Percentiles rank a stretch among this genome's conserved stretches.
Conservation (phyloP, 2,329 filamentous ascomycete species). For the Arthroderma sp. region DNA sequence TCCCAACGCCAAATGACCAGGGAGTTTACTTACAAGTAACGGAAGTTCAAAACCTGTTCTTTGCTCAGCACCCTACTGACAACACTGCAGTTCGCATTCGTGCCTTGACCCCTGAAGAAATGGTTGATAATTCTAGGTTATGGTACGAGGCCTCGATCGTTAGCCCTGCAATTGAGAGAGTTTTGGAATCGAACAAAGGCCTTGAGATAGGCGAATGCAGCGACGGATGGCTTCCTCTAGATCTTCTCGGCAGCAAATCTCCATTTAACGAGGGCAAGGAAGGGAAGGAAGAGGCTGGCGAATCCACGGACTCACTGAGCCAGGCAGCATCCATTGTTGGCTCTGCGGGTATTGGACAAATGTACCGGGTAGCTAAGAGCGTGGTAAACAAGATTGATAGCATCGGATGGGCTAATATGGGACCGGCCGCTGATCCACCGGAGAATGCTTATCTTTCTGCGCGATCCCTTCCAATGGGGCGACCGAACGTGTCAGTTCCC, state of each 20-base stretch:
- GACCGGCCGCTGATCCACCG: slow-evolving; percentile 1
- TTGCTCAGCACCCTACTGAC: slow-evolving; percentile 14
- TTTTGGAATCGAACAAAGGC: slow-evolving; percentile 20
- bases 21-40: slow-evolving; percentile 23
- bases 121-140: slow-evolving; percentile 20
- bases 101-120: slow-evolving; percentile 14
- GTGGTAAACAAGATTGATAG: slow-evolving; percentile 27
- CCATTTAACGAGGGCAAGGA: too few species aligned
- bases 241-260: slow-evolving; percentile 14
- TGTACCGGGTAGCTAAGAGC: slow-evolving; percentile 20
- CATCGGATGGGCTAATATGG: slow-evolving; percentile 21
- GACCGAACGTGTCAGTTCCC: background rate
- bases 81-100: slow-evolving; percentile 18
- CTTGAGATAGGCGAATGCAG: slow-evolving; percentile 24
- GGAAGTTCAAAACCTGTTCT: slow-evolving; percentile 26
- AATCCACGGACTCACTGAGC: background rate
- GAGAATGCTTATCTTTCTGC: background rate
- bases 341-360: slow-evolving; percentile 14
- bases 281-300: background rate
- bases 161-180: slow-evolving; percentile 22
- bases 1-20: slow-evolving; percentile 2
- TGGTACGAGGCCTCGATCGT: slow-evolving; percentile 30
- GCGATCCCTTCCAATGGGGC: background rate
- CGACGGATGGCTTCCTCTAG: slow-evolving; percentile 17
- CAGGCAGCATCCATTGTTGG: slow-evolving; percentile 13